These are phyloP conservation scores for Tephrocybe rancida DNA, from an alignment of 768 basidiomycete genomes.

Conservation along the genomic window DNA sequence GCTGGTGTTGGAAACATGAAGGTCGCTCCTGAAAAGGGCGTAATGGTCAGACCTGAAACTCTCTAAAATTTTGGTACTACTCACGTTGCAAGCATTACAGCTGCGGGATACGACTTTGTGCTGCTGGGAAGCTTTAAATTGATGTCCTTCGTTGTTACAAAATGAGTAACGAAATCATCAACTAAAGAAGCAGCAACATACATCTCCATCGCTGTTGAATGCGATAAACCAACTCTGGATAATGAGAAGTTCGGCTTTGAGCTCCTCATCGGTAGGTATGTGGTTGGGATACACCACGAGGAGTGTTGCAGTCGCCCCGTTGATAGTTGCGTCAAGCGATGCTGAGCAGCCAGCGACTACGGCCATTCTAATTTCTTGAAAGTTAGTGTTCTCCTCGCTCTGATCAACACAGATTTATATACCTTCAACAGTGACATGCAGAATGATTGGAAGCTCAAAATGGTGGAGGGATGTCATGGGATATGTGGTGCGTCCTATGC, in stretches of 20 bases:
- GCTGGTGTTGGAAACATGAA: neutral
- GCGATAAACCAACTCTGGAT: neutral
- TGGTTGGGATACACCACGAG: conserved; percentile 1
- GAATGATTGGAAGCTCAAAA: neutral
- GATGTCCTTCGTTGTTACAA: neutral
- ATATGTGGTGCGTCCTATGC: too few relatives aligned
- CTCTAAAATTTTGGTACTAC: neutral
- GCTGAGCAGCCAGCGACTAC: too few relatives aligned
- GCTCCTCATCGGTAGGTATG: neutral
- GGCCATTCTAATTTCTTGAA: neutral
- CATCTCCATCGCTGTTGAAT: neutral
- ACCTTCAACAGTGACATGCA: neutral
- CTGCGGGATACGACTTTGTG: neutral
- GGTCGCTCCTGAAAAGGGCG: neutral
- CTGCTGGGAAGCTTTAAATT: neutral
- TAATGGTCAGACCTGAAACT: neutral
- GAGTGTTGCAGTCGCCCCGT: neutral
- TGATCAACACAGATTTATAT: neutral
- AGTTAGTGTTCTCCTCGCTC: neutral
- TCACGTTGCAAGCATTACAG: conserved; percentile 1
- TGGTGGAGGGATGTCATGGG: too few relatives aligned
- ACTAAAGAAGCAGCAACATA: neutral
- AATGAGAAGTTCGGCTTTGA: neutral
- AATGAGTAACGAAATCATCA: neutral
- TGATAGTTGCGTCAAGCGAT: neutral